Evolutionary conservation across 257 asterid species (phyloP), one percentile per base, ranked within the genome.

Genomic region (Cruciata laevipes): DNA sequence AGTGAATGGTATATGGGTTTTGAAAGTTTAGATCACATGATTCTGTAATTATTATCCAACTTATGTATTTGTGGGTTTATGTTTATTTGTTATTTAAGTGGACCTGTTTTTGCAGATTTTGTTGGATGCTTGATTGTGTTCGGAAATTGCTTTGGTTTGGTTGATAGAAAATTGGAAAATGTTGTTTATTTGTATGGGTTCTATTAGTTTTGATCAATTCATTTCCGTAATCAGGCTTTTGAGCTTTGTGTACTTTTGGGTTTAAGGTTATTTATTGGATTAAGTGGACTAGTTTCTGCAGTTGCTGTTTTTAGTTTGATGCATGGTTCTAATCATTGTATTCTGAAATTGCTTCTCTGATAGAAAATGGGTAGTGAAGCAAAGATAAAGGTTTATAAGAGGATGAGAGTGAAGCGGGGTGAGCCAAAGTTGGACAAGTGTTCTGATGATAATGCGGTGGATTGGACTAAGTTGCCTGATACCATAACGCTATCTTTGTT

Each of bases 391-490:
- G 80, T 84, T 59, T 63, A 75, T 13, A 89, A 70, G 78, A 76
- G 65, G 82, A 84, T 83, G 33, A 79, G 80, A 52, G 90, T 75
- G 78, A 87, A 83, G 69, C 71, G 65, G 69, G 85, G 58, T 77
- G 79, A 30, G 71, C 68, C 76, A 11, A 84, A 80, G 67, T 62
- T 66, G 20, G 88, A 81, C 55, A 84, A 78, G 47, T 69, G 55
- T 66, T 58, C 65, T 51, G 87, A 70, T 31, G 74, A 63, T 37
- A 80, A 79, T 42, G 71, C 66, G n/a, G 71, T 87, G 65, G 91
- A 89, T 76, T 89, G 95, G 97, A 87, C 86, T 73, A 80, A 61
- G 67, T 79, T 89, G 70, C 91, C 95, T 1, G 85, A 83, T 78
- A 94, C 87, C 69, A 87, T 87, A 33, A 84, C 82, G 31, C 71